These are phyloP conservation scores for Bremia lactucae DNA, from an alignment of 352 stramenopile species.

Conservation along the genomic window DNA sequence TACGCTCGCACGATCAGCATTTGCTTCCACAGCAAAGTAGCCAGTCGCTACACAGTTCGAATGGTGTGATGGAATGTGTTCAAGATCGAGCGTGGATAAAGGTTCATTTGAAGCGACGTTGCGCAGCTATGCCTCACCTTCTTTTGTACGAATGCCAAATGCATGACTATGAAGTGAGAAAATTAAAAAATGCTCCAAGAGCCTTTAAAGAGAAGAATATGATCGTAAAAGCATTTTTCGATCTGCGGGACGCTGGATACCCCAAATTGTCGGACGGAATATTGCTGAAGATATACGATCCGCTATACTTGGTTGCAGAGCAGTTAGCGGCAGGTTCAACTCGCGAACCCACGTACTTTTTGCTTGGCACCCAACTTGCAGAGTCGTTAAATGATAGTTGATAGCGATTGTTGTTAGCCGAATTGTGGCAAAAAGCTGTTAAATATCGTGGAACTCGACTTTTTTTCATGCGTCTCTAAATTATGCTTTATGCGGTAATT, in stretches of 20 bases:
- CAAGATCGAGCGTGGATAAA: conserved; percentile 31
- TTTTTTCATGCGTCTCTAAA: no score
- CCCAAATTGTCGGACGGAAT: conserved; percentile 22
- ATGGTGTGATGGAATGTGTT: conserved; percentile 26
- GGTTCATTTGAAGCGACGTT: conserved; percentile 16
- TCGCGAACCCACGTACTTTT: conserved; percentile 21
- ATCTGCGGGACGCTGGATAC: conserved; percentile 11
- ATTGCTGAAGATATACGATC: conserved; percentile 39
- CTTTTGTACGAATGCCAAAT: conserved; percentile 29
- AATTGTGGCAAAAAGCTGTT: not conserved
- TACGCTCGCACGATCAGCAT: conserved; percentile 42
- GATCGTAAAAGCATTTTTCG: conserved; percentile 28
- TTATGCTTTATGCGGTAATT: no score
- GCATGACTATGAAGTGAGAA: conserved; percentile 10
- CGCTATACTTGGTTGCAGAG: conserved; percentile 44
- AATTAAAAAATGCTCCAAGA: conserved; percentile 7
- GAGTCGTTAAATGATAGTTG: conserved; percentile 22
- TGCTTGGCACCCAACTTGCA: conserved; percentile 40
- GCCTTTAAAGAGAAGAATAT: conserved; percentile 4
- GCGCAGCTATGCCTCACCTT: conserved; percentile 8
- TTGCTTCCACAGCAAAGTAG: conserved; percentile 28
- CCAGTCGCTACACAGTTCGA: not conserved
- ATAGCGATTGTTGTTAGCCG: not conserved
- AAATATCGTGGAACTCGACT: not conserved
- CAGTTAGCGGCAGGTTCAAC: conserved; percentile 13